Percentiles rank a stretch among this genome's conserved stretches.
phyloP scores from a whole-genome alignment of 495 filamentous ascomycete genomes.

The Penicillium samsonianum region DNA sequence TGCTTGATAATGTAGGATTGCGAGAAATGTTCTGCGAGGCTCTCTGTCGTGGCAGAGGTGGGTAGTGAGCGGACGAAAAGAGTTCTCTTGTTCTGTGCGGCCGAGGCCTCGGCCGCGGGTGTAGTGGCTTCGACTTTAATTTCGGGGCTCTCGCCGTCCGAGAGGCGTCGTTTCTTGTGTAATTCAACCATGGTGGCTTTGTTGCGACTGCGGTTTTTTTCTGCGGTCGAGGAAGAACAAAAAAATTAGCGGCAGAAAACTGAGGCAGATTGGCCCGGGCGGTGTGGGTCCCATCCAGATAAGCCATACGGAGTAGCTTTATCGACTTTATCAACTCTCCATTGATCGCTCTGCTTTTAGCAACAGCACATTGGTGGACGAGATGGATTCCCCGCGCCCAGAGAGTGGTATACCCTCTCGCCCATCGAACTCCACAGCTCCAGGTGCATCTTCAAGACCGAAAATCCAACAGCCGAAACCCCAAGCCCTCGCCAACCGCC shows the following conservation, averaged over 20 bases:
- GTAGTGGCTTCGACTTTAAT: slow-evolving; percentile 29
- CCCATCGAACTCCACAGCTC: slow-evolving; percentile 33
- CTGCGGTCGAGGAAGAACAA: slow-evolving; percentile 18
- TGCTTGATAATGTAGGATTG: slow-evolving; percentile 93
- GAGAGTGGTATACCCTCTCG: slow-evolving; percentile 23
- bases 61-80: slow-evolving; percentile 91
- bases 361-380: not conserved
- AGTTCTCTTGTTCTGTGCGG: slow-evolving; percentile 56
- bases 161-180: slow-evolving; percentile 37
- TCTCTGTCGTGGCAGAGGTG: slow-evolving; percentile 74
- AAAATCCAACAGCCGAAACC: slow-evolving; percentile 86
- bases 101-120: slow-evolving; percentile 24
- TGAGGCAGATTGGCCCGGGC: slow-evolving; percentile 19
- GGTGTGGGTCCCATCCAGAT: slow-evolving; percentile 27
- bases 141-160: slow-evolving; percentile 24
- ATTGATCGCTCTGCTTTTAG: slow-evolving; percentile 16
- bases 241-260: slow-evolving; percentile 54
- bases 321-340: slow-evolving; percentile 19
- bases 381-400: slow-evolving; percentile 38
- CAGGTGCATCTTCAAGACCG: slow-evolving; percentile 28
- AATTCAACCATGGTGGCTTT: slow-evolving; percentile 35
- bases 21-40: slow-evolving; percentile 84
- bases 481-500: slow-evolving; percentile 69
- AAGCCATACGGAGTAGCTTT: slow-evolving; percentile 28
- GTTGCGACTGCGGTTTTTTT: slow-evolving; percentile 24